Evolutionary conservation across 2,329 filamentous ascomycete species (phyloP).

Genomic region (Penicillium glabrum): DNA sequence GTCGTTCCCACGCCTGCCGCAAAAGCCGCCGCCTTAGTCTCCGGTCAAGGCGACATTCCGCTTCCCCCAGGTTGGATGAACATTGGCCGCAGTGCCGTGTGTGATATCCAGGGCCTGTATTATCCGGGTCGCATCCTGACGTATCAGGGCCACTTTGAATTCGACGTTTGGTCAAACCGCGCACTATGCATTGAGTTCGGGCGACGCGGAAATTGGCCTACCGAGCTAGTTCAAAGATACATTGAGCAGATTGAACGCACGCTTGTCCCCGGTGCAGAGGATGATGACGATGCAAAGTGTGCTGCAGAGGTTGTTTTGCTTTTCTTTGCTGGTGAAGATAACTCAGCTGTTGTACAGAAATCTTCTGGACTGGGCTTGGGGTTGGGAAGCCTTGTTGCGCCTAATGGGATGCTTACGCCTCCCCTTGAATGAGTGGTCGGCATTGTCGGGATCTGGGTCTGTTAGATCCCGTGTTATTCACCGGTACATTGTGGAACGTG

Average conservation of each 20-base stretch:
- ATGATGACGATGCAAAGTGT: conserved; percentile 31
- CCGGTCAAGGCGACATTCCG: neutral
- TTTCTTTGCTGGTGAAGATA: conserved; percentile 29
- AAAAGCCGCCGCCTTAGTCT: neutral
- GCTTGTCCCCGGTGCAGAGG: conserved; percentile 15
- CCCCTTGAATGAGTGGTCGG: conserved; percentile 12
- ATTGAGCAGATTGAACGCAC: conserved; percentile 22
- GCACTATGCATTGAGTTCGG: conserved; percentile 27
- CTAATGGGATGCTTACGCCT: conserved; percentile 24
- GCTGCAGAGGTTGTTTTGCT: conserved; percentile 34
- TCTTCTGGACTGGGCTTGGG: neutral
- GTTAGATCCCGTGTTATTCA: neutral
- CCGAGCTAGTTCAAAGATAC: conserved; percentile 11
- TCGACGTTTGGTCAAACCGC: conserved; percentile 27
- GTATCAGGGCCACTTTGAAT: conserved; percentile 36
- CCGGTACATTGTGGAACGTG: neutral
- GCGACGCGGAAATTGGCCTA: conserved; percentile 22
- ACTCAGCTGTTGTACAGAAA: neutral
- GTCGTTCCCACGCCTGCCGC: conserved; percentile 21
- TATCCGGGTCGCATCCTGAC: conserved; percentile 28
- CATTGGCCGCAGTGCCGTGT: conserved; percentile 27
- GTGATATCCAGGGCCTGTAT: conserved; percentile 32
- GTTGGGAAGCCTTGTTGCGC: neutral
- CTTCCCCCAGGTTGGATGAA: conserved; percentile 31
- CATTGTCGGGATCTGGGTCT: neutral